Conservation (phyloP, 164 flowering plant species). For the Kalanchoe fedtschenkoi region DNA sequence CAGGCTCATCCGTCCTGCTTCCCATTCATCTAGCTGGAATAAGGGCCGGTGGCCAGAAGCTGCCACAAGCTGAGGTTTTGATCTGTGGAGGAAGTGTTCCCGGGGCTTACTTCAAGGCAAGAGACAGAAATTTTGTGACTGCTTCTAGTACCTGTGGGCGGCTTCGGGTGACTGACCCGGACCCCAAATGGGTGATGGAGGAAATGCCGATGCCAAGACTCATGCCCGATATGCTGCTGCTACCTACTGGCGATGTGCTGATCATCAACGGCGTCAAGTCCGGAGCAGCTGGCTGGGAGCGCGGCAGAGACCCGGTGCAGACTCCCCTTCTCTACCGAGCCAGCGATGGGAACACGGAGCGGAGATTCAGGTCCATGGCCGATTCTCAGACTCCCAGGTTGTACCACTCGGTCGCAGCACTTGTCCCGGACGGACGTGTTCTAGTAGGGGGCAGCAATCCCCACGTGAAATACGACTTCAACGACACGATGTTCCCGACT, state of each 20-base stretch:
- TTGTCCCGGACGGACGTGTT: slow-evolving; percentile 40
- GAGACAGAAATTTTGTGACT: slow-evolving; percentile 7
- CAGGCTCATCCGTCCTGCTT: slow-evolving; percentile 50
- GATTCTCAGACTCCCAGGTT: slow-evolving; percentile 39
- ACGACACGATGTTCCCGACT: slow-evolving; percentile 35
- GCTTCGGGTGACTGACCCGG: slow-evolving; percentile 20
- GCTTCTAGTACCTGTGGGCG: slow-evolving; percentile 46
- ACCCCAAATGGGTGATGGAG: slow-evolving; percentile 48
- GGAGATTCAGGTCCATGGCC: background rate
- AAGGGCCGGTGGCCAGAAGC: no score
- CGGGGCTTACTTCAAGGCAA: slow-evolving; percentile 15
- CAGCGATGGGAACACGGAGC: no score
- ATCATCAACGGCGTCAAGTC: slow-evolving; percentile 41
- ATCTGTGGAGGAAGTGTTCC: slow-evolving; percentile 61
- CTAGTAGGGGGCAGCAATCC: slow-evolving; percentile 59
- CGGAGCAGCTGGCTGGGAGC: slow-evolving; percentile 55
- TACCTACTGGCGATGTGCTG: slow-evolving; percentile 40
- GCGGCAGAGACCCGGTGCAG: slow-evolving; percentile 27
- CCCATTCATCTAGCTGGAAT: slow-evolving; percentile 20
- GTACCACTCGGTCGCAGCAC: slow-evolving; percentile 47
- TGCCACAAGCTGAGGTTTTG: slow-evolving; percentile 35
- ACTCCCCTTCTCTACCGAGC: slow-evolving; percentile 40
- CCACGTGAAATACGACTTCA: slow-evolving; percentile 38
- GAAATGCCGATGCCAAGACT: slow-evolving; percentile 44
- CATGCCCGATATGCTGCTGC: slow-evolving; percentile 62